phyloP scores from a whole-genome alignment of 331 rosid species.

The Rhamnella rubrinervis region DNA sequence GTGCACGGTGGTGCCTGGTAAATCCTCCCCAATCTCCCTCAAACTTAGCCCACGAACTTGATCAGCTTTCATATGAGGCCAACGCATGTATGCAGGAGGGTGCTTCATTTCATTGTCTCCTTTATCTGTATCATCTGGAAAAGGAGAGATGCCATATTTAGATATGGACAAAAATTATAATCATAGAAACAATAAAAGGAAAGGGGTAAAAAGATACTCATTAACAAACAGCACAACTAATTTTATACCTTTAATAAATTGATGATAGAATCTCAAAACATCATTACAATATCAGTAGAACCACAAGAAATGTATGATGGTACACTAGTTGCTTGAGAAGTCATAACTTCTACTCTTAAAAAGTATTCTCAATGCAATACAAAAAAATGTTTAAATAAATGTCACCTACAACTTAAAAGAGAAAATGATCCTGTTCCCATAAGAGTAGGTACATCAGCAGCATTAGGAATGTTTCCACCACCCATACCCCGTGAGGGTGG shows the following conservation, averaged over 20 bases:
- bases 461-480: conserved; percentile 73
- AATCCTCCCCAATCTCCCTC: conserved; percentile 99
- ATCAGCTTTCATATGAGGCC: conserved; percentile 99
- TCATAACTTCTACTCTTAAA: not conserved
- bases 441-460: conserved; percentile 96
- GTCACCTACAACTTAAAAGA: conserved; percentile 73
- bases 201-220: not conserved
- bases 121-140: conserved; percentile 65
- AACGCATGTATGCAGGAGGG: conserved; percentile 80
- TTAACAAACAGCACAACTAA: not conserved
- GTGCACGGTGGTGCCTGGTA: conserved; percentile 89
- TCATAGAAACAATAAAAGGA: not conserved
- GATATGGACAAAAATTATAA: conserved; percentile 3
- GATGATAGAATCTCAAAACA: not conserved
- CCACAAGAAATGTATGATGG: not conserved
- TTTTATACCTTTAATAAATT: not conserved
- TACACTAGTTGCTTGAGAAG: not conserved
- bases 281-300: not conserved
- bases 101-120: conserved; percentile 39
- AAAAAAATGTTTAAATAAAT: conserved; percentile 26
- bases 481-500: conserved; percentile 53
- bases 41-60: conserved; percentile 86
- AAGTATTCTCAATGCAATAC: not conserved
- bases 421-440: conserved; percentile 87
- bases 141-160: conserved; percentile 14